Evolutionary conservation across 2,329 filamentous ascomycete species (phyloP), one percentile per base, ranked within the genome.

Genomic region (Calcarisporium arbuscula): DNA sequence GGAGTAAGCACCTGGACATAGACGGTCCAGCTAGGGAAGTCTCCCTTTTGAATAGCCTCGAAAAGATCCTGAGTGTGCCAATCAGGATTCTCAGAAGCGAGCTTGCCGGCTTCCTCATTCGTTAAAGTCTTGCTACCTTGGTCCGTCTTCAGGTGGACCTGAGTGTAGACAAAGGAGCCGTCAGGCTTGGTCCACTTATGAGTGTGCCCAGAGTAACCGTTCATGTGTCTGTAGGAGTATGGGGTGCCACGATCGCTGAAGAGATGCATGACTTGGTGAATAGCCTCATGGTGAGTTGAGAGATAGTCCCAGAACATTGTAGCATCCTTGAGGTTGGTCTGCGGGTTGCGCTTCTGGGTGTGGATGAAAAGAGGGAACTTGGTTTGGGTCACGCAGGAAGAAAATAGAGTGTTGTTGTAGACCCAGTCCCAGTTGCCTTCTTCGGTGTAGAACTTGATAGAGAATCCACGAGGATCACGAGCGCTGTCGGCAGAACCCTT

Each of bases 291-390:
- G 47, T 80, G 70, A 16, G 67, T 74, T 23, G 67, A 70, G 23
- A 70, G 72, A 37, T 51, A 57, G 20, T 57, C 53, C 52, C 56
- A 55, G 42, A 55, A 82, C 63, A 77, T 76, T 33, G 76, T 82
- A 12, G 80, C 77, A 56, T 84, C 76, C 30, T 75, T 79, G 34
- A 85, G 60, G 55, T 86, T 81, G 22, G 79, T 85, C 45, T 77
- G 70, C 1, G 82, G 82, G 58, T 87, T 71, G 31, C 81, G 72
- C 69, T 87, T 87, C 60, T 88, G 83, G 5, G 81, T 83, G 63
- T 85, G 82, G 42, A 85, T 85, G 58, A 86, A 81, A 51, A 80
- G 63, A 22, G 82, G 82, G 61, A 85, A 87, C 55, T 86, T 85
- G 50, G 73, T 70, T 3, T 82, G 80, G 47, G 87, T 83, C 28